Evolutionary conservation across 2,329 filamentous ascomycete genomes (phyloP).

Genomic region (Monilinia polystroma): DNA sequence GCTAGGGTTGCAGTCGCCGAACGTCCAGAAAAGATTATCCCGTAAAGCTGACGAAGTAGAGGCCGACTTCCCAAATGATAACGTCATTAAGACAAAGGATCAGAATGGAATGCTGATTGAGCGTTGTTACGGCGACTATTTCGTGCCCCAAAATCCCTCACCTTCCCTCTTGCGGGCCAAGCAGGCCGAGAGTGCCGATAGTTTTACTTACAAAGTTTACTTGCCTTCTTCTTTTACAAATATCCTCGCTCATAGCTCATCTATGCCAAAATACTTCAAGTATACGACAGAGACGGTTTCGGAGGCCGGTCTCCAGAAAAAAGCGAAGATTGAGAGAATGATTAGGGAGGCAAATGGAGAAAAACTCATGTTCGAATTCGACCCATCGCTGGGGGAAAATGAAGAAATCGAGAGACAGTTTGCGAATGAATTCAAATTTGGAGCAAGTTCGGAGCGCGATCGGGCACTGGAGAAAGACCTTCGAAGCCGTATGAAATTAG

Average conservation of each 20-base stretch:
- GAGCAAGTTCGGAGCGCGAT: background rate
- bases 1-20: background rate
- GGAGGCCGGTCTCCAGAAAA: background rate
- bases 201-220: background rate
- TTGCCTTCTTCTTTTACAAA: background rate
- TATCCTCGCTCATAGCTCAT: background rate
- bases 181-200: background rate
- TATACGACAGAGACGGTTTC: background rate
- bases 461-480: background rate
- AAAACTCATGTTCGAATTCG: background rate
- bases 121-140: background rate
- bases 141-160: background rate
- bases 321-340: background rate
- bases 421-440: background rate
- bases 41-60: too few relatives aligned
- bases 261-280: background rate
- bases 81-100: background rate
- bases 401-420: background rate
- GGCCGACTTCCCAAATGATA: background rate
- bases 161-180: too few relatives aligned
- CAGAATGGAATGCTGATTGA: too few relatives aligned
- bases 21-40: fast-evolving
- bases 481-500: background rate
- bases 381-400: background rate
- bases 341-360: background rate